phyloP scores from a whole-genome alignment of 2,329 filamentous ascomycete genomes.

The Botrytis squamosa region DNA sequence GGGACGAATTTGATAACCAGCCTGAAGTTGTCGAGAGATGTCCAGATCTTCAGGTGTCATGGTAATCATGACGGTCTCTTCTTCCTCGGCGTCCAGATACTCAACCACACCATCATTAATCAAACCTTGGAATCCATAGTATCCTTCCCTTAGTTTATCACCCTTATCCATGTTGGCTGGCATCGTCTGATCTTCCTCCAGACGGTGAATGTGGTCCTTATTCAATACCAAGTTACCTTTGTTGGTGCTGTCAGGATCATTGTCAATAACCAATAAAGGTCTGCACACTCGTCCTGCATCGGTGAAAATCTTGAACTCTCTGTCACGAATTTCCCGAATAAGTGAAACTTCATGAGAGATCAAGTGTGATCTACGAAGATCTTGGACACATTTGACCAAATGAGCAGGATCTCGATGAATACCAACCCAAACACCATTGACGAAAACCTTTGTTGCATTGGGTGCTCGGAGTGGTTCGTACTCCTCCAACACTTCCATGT shows the following conservation, averaged over 20 bases:
- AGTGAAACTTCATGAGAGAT: slow-evolving; percentile 92
- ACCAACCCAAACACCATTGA: slow-evolving; percentile 98
- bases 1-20: slow-evolving; percentile 57
- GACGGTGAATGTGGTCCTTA: slow-evolving; percentile 75
- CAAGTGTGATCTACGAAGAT: slow-evolving; percentile 75
- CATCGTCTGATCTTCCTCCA: slow-evolving; percentile 71
- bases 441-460: slow-evolving; percentile 94
- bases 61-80: slow-evolving; percentile 98
- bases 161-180: slow-evolving; percentile 59
- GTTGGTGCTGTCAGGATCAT: slow-evolving; percentile 71
- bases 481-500: slow-evolving; percentile 96
- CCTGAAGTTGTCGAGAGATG: slow-evolving; percentile 67
- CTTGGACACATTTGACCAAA: slow-evolving; percentile 75
- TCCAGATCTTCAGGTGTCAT: slow-evolving; percentile 98
- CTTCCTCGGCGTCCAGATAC: slow-evolving; percentile 96
- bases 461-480: slow-evolving; percentile 84
- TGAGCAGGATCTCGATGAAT: slow-evolving; percentile 86
- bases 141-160: slow-evolving; percentile 54
- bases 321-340: slow-evolving; percentile 92
- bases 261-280: slow-evolving; percentile 90
- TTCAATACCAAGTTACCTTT: slow-evolving; percentile 77
- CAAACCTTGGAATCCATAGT: slow-evolving; percentile 86
- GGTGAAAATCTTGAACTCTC: slow-evolving; percentile 98
- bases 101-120: slow-evolving; percentile 85
- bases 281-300: slow-evolving; percentile 94